Conservation (phyloP, 2,329 filamentous ascomycete genomes). For the Colletotrichum sidae region DNA sequence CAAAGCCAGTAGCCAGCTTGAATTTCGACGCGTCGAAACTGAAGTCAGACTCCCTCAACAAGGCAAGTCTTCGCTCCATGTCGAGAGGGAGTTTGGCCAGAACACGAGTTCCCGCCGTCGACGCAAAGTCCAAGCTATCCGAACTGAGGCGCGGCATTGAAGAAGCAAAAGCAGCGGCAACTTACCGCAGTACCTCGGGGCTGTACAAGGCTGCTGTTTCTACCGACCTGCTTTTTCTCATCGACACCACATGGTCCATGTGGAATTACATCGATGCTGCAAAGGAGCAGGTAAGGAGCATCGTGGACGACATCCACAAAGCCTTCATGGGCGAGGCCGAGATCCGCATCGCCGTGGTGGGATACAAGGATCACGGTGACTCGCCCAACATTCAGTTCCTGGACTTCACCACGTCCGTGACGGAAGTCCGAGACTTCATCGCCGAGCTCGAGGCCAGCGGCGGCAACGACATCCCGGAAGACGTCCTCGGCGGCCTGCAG, state of each 20-base stretch:
- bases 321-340: conserved; percentile 49
- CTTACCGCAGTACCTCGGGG: conserved; percentile 27
- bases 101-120: neutral
- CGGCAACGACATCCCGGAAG: conserved; percentile 48
- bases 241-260: conserved; percentile 52
- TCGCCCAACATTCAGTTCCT: conserved; percentile 43
- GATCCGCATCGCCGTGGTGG: conserved; percentile 49
- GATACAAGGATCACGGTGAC: conserved; percentile 49
- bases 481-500: conserved; percentile 49
- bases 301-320: conserved; percentile 46
- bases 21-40: no score
- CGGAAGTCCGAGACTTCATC: conserved; percentile 43
- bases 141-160: neutral
- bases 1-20: no score
- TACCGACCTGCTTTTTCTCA: conserved; percentile 51
- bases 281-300: conserved; percentile 48
- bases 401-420: conserved; percentile 44
- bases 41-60: no score
- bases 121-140: neutral
- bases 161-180: neutral
- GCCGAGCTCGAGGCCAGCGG: conserved; percentile 38
- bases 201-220: conserved; percentile 49
- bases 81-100: neutral
- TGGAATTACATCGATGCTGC: conserved; percentile 45
- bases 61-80: no score